phyloP scores from a whole-genome alignment of 495 filamentous ascomycete genomes.

The Staphylotrichum longicolle region DNA sequence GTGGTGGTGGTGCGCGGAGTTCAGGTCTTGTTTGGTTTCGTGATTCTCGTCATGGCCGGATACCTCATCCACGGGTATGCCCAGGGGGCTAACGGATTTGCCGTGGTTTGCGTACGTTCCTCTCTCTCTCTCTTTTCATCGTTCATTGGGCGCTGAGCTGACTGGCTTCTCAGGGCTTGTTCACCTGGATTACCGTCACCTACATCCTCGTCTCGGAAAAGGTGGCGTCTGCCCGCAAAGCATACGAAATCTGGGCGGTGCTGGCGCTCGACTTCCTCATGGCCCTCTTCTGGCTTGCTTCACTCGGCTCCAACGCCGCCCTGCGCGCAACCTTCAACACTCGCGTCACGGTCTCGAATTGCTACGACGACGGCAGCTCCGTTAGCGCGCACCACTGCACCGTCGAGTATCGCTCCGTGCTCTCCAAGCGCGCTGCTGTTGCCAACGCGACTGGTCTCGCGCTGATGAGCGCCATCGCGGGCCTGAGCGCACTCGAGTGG shows the following conservation, averaged over 20 bases:
- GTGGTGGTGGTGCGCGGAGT: slow-evolving; percentile 39
- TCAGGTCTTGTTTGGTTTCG: slow-evolving; percentile 41
- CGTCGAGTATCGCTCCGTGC: slow-evolving; percentile 23
- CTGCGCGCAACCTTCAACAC: slow-evolving; percentile 38
- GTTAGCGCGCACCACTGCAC: slow-evolving; percentile 40
- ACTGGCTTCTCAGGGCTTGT: slow-evolving; percentile 36
- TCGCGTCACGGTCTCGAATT: slow-evolving; percentile 32
- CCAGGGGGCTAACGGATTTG: slow-evolving; percentile 33
- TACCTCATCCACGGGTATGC: slow-evolving; percentile 46
- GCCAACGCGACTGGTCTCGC: slow-evolving; percentile 31
- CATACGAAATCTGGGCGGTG: slow-evolving; percentile 49
- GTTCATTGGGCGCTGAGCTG: not conserved
- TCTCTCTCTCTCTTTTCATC: not conserved
- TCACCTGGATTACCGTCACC: slow-evolving; percentile 45
- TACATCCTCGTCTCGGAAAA: slow-evolving; percentile 46
- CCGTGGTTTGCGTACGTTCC: slow-evolving; percentile 42
- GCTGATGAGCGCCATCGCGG: slow-evolving; percentile 43
- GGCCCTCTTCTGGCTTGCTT: slow-evolving; percentile 48
- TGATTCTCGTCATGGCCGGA: slow-evolving; percentile 41
- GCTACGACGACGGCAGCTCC: slow-evolving; percentile 40
- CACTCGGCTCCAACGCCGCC: slow-evolving; percentile 45
- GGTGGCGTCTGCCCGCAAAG: slow-evolving; percentile 31
- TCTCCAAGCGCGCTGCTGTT: slow-evolving; percentile 32
- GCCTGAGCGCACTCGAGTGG: slow-evolving; percentile 42
- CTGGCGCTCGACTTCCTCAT: slow-evolving; percentile 46